Percentiles rank a stretch among this genome's conserved stretches.
phyloP scores from a whole-genome alignment of 2,329 filamentous ascomycete species.

The Penicillium sp. region DNA sequence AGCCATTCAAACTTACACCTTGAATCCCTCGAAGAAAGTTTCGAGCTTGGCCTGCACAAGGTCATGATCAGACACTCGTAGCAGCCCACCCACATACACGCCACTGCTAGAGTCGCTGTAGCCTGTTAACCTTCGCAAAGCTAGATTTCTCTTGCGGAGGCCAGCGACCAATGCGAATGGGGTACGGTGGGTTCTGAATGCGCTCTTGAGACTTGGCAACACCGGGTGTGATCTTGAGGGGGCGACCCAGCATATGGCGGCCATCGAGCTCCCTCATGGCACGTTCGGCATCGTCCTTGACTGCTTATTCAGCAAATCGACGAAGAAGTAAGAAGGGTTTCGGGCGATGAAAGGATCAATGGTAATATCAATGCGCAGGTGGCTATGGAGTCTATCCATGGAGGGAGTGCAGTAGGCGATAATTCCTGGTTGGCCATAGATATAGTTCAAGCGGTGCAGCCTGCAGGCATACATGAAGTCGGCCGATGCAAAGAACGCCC shows the following conservation, averaged over 20 bases:
- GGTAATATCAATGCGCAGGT: constrained; percentile 64
- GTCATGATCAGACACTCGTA: constrained; percentile 43
- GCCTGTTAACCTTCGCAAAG: constrained; percentile 32
- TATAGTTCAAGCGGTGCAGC: constrained; percentile 4
- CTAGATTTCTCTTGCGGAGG: constrained; percentile 39
- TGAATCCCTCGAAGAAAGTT: constrained; percentile 45
- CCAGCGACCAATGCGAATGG: constrained; percentile 43
- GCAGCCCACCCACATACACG: constrained; percentile 48
- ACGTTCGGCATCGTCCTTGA: constrained; percentile 53
- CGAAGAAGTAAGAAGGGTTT: constrained; percentile 72
- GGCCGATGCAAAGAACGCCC: constrained; percentile 46
- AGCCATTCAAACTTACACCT: constrained; percentile 34
- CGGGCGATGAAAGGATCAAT: constrained; percentile 64
- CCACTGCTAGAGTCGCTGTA: constrained; percentile 42
- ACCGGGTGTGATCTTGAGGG: constrained; percentile 63
- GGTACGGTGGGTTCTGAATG: constrained; percentile 17
- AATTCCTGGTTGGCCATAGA: constrained; percentile 5
- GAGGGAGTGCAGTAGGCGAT: constrained; percentile 23
- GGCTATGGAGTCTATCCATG: constrained; percentile 41
- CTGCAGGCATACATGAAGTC: constrained; percentile 36
- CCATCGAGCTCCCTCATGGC: constrained; percentile 58
- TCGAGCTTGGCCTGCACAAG: constrained; percentile 43
- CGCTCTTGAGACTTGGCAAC: constrained; percentile 51
- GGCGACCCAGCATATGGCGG: constrained; percentile 54
- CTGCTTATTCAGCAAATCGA: constrained; percentile 62